A percentile compares a stretch with the other conserved stretches of the same genome.
phyloP scores from a whole-genome alignment of 2,329 filamentous ascomycete genomes.

The Botrytis aclada region DNA sequence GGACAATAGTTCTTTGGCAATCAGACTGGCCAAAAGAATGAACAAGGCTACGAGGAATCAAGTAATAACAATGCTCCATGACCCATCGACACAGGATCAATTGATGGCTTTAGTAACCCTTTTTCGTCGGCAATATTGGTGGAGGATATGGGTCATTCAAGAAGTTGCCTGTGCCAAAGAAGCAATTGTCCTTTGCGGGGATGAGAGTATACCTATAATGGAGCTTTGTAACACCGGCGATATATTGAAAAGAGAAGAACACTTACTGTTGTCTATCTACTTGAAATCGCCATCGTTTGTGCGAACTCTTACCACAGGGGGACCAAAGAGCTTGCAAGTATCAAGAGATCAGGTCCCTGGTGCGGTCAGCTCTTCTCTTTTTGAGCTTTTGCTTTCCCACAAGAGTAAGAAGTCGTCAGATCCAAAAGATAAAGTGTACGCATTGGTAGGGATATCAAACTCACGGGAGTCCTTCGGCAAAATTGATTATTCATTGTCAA shows the following conservation, averaged over 20 bases:
- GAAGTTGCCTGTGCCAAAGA: constrained; percentile 41
- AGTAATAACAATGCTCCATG: constrained; percentile 21
- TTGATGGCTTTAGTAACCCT: constrained; percentile 38
- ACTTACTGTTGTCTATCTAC: constrained; percentile 23
- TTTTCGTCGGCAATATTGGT: constrained; percentile 43
- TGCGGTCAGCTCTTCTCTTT: constrained; percentile 24
- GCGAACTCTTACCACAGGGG: constrained; percentile 27
- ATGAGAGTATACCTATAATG: constrained; percentile 39
- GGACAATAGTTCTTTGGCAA: constrained; percentile 20
- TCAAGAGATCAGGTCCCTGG: constrained; percentile 26
- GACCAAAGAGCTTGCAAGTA: constrained; percentile 29
- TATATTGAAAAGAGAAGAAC: constrained; percentile 24
- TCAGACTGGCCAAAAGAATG: constrained; percentile 27
- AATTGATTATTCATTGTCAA: constrained; percentile 29
- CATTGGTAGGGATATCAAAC: constrained; percentile 32
- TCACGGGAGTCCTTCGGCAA: constrained; percentile 25
- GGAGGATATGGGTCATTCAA: constrained; percentile 44
- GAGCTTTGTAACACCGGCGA: constrained; percentile 36
- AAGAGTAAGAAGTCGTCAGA: constrained; percentile 35
- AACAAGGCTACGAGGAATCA: constrained; percentile 20
- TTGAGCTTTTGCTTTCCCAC: constrained; percentile 32
- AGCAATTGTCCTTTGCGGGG: constrained; percentile 41
- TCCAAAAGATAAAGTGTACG: constrained; percentile 35
- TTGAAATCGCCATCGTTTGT: constrained; percentile 26
- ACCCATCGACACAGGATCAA: constrained; percentile 21